These are phyloP conservation scores for Fusarium longipes DNA, from an alignment of 2,329 filamentous ascomycete genomes.

Conservation along the genomic window DNA sequence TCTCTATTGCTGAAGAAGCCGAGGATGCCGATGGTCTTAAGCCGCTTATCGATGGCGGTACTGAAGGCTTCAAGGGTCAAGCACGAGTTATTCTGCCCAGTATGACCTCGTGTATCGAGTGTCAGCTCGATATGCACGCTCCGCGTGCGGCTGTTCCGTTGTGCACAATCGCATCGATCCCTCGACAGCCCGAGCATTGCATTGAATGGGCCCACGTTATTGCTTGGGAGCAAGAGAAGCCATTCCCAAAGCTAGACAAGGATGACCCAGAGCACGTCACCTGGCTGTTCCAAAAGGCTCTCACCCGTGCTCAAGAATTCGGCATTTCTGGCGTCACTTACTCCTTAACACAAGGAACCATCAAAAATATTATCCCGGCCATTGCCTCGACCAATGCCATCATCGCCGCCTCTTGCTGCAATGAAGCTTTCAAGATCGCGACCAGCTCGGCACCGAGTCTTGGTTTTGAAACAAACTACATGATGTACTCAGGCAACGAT, in stretches of 20 bases:
- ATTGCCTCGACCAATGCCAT: conserved; percentile 98
- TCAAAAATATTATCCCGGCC: conserved; percentile 99
- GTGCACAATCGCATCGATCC: conserved; percentile 95
- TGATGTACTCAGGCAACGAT: conserved; percentile 99
- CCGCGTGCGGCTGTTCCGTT: conserved; percentile 96
- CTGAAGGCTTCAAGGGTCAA: conserved; percentile 98
- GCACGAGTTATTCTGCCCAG: conserved; percentile 91
- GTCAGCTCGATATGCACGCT: conserved; percentile 97
- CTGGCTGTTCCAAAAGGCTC: conserved; percentile 92
- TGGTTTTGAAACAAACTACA: conserved; percentile 86
- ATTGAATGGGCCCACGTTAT: conserved; percentile 99
- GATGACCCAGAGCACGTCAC: conserved; percentile 96
- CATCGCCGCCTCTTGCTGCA: conserved; percentile 94
- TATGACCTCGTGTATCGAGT: conserved; percentile 96
- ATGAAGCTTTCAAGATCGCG: conserved; percentile 94
- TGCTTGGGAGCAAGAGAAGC: conserved; percentile 89
- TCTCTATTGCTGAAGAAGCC: conserved; percentile 83
- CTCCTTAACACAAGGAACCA: conserved; percentile 93
- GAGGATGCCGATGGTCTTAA: conserved; percentile 88
- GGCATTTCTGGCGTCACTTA: conserved; percentile 94
- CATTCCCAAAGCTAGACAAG: conserved; percentile 88
- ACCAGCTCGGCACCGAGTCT: conserved; percentile 84
- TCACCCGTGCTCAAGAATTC: conserved; percentile 85
- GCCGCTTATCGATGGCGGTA: conserved; percentile 95
- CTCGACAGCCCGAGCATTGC: conserved; percentile 96